Conservation (phyloP, 2,329 filamentous ascomycete genomes). For the Cercospora citrullina region DNA sequence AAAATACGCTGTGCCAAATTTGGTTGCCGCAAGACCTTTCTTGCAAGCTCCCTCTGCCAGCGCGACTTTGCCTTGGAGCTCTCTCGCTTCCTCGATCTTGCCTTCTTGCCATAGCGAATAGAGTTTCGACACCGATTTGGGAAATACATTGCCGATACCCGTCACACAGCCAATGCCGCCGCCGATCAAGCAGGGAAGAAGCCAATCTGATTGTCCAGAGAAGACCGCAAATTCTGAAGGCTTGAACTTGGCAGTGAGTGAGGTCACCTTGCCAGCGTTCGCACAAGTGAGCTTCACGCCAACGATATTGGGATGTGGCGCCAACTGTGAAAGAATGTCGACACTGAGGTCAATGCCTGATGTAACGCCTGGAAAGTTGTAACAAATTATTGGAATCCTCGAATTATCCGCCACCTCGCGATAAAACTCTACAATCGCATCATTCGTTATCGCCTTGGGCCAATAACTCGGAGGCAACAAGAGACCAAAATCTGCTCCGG, state of each 20-base stretch:
- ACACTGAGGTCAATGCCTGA: conserved; percentile 68
- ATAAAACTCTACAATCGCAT: conserved; percentile 42
- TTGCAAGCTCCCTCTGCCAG: conserved; percentile 67
- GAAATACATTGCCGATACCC: conserved; percentile 56
- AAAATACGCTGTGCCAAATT: conserved; percentile 60
- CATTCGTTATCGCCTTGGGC: conserved; percentile 41
- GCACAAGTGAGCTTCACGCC: conserved; percentile 66
- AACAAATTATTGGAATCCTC: conserved; percentile 34
- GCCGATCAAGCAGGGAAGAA: conserved; percentile 53
- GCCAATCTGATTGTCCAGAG: conserved; percentile 67
- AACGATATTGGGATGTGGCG: conserved; percentile 58
- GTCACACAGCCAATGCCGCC: conserved; percentile 53
- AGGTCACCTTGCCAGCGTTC: conserved; percentile 60
- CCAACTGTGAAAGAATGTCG: conserved; percentile 58
- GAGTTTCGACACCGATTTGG: conserved; percentile 56
- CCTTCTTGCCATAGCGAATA: conserved; percentile 62
- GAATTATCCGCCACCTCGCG: conserved; percentile 42
- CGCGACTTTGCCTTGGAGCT: conserved; percentile 61
- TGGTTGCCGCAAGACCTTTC: conserved; percentile 65
- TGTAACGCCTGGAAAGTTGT: conserved; percentile 63
- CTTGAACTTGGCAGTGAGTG: conserved; percentile 54
- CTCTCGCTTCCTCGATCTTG: conserved; percentile 58
- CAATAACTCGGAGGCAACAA: conserved; percentile 47
- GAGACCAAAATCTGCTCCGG: conserved; percentile 45
- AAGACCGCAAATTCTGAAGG: conserved; percentile 61